Conservation (phyloP, 176 grass and related monocot genomes). For the Dendrocalamus sinicus region DNA sequence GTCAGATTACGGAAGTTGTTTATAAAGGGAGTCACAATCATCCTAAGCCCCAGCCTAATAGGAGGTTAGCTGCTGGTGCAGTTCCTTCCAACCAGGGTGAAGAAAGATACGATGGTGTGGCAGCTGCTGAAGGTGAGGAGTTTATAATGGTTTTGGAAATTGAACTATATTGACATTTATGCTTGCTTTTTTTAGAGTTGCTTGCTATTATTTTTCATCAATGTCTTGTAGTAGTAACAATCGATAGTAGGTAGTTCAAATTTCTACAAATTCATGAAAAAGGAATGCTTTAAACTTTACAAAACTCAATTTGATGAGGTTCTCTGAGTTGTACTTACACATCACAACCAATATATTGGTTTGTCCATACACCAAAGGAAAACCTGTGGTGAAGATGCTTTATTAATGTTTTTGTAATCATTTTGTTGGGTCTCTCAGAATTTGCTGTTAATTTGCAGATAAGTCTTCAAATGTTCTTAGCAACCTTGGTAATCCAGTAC, state of each 20-base stretch:
- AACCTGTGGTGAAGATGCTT: background rate
- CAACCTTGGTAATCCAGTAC: constrained; percentile 53
- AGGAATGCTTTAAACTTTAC: background rate
- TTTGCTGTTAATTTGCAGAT: constrained; percentile 59
- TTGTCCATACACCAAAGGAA: background rate
- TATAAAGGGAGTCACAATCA: constrained; percentile 96
- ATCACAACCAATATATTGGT: background rate
- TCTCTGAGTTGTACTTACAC: background rate
- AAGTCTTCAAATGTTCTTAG: constrained; percentile 58
- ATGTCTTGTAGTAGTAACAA: constrained; percentile 6
- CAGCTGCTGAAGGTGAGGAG: constrained; percentile 65
- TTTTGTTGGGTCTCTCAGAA: background rate
- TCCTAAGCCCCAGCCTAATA: constrained; percentile 83
- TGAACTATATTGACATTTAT: constrained; percentile 10
- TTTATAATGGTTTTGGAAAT: constrained; percentile 18
- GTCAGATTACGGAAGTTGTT: constrained; percentile 86
- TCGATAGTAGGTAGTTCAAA: constrained; percentile 1
- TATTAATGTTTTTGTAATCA: background rate
- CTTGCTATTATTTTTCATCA: constrained; percentile 9
- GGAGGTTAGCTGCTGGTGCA: constrained; percentile 62
- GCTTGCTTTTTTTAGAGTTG: background rate
- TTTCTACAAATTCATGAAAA: background rate
- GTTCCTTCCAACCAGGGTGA: constrained; percentile 66
- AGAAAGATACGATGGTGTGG: constrained; percentile 66
- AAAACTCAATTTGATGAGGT: background rate